Evolutionary conservation across 495 filamentous ascomycete genomes (phyloP).

Genomic region (Aspergillus asperescens): DNA sequence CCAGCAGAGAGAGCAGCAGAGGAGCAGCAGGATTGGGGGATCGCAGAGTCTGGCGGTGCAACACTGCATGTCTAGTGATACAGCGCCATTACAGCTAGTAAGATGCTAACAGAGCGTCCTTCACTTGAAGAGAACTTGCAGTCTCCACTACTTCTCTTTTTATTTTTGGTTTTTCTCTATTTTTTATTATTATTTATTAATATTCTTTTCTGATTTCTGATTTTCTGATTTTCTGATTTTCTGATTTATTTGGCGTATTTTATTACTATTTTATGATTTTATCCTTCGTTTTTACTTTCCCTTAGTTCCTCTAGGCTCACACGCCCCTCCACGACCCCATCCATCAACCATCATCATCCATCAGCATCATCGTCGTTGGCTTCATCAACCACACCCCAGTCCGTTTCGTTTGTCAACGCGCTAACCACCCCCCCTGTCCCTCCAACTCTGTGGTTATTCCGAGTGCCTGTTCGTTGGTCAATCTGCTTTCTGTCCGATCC

Average conservation of each 20-base stretch:
- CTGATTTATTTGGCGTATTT: constrained; percentile 7
- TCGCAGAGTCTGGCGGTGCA: constrained; percentile 16
- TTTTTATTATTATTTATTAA: constrained; percentile 11
- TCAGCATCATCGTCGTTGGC: constrained; percentile 19
- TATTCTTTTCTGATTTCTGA: no score
- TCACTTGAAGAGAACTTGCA: no score
- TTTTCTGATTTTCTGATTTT: constrained; percentile 5
- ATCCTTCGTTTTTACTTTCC: constrained; percentile 21
- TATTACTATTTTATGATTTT: no score
- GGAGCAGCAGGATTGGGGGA: constrained; percentile 3
- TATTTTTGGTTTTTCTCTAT: constrained; percentile 5
- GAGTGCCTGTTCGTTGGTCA: constrained; percentile 18
- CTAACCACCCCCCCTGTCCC: constrained; percentile 15
- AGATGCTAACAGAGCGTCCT: constrained; percentile 20
- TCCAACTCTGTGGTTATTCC: constrained; percentile 13
- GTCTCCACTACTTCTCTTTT: constrained; percentile 11
- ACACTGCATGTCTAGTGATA: constrained; percentile 10
- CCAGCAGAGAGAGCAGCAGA: background rate
- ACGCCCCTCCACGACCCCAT: constrained; percentile 11
- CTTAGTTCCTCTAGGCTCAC: constrained; percentile 17
- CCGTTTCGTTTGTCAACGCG: constrained; percentile 18
- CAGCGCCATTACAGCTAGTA: constrained; percentile 3
- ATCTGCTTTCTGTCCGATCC: constrained; percentile 17
- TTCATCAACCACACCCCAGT: constrained; percentile 22
- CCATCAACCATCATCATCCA: constrained; percentile 1